Base-by-base conservation (phyloP, 2,329 filamentous ascomycete species). In the Spiromastix sp. region DNA sequence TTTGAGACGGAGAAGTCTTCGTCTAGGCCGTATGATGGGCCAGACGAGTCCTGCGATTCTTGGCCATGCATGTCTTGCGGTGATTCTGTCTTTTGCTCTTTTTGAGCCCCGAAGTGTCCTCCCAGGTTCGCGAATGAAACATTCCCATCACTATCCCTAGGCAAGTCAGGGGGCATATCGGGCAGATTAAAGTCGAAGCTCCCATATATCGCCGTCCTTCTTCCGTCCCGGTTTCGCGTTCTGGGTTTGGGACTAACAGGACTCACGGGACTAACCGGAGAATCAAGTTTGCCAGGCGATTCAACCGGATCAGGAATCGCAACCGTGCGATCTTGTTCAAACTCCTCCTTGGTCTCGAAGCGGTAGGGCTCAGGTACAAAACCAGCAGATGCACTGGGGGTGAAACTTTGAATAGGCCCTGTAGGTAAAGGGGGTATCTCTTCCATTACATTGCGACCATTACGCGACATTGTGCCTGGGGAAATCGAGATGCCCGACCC, bases 301-400 rank as follows among this genome's bases (percentile, higher is more conserved):
- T 34, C 11, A 11, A 27, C n/a, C 13, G 24, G 28, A 8, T 26
- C 31, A 15, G 34, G 36, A 16, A 19, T 34, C 17, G 24, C 22
- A 4, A 5, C 20, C 52, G 52, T 20, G 64, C 67, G 42, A 71
- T 71, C 19, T 53, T 34, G 30, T 27, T 40, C 34, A 26, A 36
- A 36, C n/a, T 33, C 35, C 36, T 39, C 34, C 28, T 30, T 25
- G 17, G 25, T 38, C 28, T 38, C 25, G 38, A 40, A 42, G 10
- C 18, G 26, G 28, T 37, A 44, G 3, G 30, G 18, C 18, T 36
- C 34, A 21, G 39, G 33, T n/a, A 36, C 20, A 3, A 36, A 15
- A 17, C 20, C 12, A 27, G 34, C 30, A 20, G 29, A 36, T 5
- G 41, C 38, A 17, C 34, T 40, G 16, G 37, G 35, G 2, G 43